phyloP scores from a whole-genome alignment of 805 yeast species.

The Cyberlindnera suaveolens region DNA sequence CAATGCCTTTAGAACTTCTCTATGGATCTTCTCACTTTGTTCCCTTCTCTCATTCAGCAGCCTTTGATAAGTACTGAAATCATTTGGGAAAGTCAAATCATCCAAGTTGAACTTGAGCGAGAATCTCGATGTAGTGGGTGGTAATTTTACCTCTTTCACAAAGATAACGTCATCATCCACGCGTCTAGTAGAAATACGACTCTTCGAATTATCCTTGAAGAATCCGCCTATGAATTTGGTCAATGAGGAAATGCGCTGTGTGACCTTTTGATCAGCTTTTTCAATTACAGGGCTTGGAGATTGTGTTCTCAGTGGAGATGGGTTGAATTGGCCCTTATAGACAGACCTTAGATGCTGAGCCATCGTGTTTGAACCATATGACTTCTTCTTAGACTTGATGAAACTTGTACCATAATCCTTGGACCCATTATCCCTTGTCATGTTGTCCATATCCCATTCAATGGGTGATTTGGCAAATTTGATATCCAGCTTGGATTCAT shows the following conservation, averaged over 20 bases:
- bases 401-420: conserved; percentile 34
- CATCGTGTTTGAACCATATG: conserved; percentile 11
- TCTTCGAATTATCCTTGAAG: conserved; percentile 2
- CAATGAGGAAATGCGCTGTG: conserved; percentile 6
- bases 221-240: conserved; percentile 1
- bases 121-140: conserved; percentile 14
- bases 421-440: background rate
- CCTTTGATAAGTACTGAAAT: conserved; percentile 38
- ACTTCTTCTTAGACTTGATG: conserved; percentile 16
- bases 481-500: conserved; percentile 7
- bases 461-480: conserved; percentile 19
- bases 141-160: conserved; percentile 14
- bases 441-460: conserved; percentile 15
- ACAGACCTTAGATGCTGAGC: conserved; percentile 27
- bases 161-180: conserved; percentile 15
- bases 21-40: conserved; percentile 29
- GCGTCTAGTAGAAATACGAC: background rate
- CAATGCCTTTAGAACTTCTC: conserved; percentile 27
- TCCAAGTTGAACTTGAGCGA: conserved; percentile 24
- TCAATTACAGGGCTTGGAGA: conserved; percentile 17
- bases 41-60: conserved; percentile 36
- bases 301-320: conserved; percentile 25
- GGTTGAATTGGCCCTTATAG: conserved; percentile 29
- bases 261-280: conserved; percentile 1
- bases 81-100: conserved; percentile 26